A percentile compares a stretch with the other conserved stretches of the same genome.
Evolutionary conservation across 164 flowering plant genomes (phyloP).

Genomic region (Tinospora cordifolia): DNA sequence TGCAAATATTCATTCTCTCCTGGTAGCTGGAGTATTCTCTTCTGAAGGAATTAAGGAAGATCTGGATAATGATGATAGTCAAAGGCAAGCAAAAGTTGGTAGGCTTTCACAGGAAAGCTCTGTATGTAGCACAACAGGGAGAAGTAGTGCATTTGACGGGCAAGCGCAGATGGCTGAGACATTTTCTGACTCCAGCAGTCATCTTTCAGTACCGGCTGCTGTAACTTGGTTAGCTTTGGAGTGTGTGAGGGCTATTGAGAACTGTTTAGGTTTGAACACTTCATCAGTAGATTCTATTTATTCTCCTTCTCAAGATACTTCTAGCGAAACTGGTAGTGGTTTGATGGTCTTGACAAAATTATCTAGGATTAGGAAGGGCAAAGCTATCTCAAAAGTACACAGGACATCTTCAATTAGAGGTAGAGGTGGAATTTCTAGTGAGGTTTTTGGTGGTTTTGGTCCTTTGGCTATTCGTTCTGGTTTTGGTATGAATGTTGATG

Average conservation of each 20-base stretch:
- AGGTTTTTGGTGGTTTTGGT: constrained; percentile 18
- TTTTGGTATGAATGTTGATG: constrained; percentile 15
- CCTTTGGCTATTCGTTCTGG: constrained; percentile 17
- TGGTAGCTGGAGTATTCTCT: constrained; percentile 69
- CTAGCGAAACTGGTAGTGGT: constrained; percentile 23
- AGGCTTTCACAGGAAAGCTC: constrained; percentile 68
- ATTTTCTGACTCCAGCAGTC: constrained; percentile 13
- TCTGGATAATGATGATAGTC: constrained; percentile 39
- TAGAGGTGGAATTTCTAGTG: constrained; percentile 27
- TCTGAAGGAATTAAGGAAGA: constrained; percentile 27
- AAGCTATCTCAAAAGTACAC: constrained; percentile 22
- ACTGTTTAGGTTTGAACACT: constrained; percentile 52
- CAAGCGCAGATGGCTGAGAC: constrained; percentile 24
- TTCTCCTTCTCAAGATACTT: constrained; percentile 22
- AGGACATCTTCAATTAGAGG: constrained; percentile 15
- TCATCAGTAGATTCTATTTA: constrained; percentile 22
- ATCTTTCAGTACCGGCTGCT: constrained; percentile 34
- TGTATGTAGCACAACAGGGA: constrained; percentile 42
- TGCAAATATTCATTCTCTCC: constrained; percentile 52
- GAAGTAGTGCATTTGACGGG: constrained; percentile 25
- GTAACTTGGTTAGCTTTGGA: constrained; percentile 47
- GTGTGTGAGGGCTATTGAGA: constrained; percentile 66
- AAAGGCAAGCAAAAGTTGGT: constrained; percentile 73
- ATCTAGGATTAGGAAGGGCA: constrained; percentile 42
- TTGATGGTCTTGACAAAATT: constrained; percentile 38